Percentiles rank a stretch among this genome's conserved stretches.
Evolutionary conservation across 768 basidiomycete genomes (phyloP).

Genomic region (Naganishia antarctica): DNA sequence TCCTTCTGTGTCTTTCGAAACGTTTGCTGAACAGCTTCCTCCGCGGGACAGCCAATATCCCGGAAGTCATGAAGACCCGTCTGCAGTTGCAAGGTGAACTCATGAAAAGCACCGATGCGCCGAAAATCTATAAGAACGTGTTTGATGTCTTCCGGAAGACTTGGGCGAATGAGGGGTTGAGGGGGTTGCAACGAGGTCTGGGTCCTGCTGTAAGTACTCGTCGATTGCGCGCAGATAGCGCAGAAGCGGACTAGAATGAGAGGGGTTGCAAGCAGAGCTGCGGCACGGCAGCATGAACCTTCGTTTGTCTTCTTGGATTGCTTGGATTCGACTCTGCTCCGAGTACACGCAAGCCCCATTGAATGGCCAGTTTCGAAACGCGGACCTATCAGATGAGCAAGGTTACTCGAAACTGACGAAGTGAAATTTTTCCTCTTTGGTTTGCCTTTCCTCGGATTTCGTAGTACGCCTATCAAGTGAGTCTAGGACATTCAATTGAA

Average conservation of each 20-base stretch:
- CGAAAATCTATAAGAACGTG: slow-evolving; percentile 82
- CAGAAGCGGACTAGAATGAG: too few species aligned
- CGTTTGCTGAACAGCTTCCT: neutral
- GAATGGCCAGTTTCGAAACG: too few species aligned
- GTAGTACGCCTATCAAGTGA: slow-evolving; percentile 86
- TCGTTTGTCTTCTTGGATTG: too few species aligned
- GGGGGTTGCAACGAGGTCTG: slow-evolving; percentile 89
- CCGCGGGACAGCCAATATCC: slow-evolving; percentile 33
- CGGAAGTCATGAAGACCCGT: slow-evolving; percentile 80
- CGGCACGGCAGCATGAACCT: too few species aligned
- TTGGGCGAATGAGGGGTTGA: slow-evolving; percentile 79
- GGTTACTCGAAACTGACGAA: too few species aligned
- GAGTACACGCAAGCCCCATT: too few species aligned
- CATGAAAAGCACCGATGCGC: slow-evolving; percentile 56
- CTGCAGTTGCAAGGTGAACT: slow-evolving; percentile 95
- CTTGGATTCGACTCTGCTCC: too few species aligned
- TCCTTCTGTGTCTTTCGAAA: neutral
- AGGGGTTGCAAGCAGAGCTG: too few species aligned
- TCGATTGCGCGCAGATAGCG: too few species aligned
- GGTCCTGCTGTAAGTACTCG: slow-evolving; percentile 60
- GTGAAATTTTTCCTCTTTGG: neutral
- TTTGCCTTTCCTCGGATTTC: neutral
- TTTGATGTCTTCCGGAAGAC: slow-evolving; percentile 82
- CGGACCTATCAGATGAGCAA: too few species aligned
- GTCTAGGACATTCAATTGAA: slow-evolving; percentile 41